Evolutionary conservation across 192 early-diverging fungal species (phyloP).

Genomic region (Umbelopsis sp.): DNA sequence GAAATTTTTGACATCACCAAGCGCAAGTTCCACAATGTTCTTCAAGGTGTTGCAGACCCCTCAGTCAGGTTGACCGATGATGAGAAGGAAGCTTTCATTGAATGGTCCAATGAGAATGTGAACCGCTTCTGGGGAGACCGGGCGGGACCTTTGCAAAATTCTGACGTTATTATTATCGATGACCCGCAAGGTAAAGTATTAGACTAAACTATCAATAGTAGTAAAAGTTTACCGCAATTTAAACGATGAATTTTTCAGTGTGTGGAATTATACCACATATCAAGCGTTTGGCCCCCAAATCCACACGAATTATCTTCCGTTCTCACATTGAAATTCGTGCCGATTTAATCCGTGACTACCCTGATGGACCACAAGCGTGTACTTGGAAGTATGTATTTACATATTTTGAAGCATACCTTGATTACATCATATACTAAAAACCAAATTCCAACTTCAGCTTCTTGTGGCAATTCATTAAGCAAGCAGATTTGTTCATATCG

Average conservation of each 20-base stretch:
- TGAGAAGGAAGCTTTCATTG: slow-evolving; percentile 64
- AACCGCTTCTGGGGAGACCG: slow-evolving; percentile 72
- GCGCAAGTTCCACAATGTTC: slow-evolving; percentile 85
- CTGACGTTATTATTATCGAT: slow-evolving; percentile 87
- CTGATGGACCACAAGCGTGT: slow-evolving; percentile 67
- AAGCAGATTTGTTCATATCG: slow-evolving; percentile 77
- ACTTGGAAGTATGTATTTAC: slow-evolving; percentile 58
- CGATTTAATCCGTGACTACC: slow-evolving; percentile 60
- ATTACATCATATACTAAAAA: background rate
- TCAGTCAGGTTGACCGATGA: slow-evolving; percentile 53
- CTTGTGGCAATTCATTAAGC: slow-evolving; percentile 70
- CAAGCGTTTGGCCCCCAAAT: slow-evolving; percentile 62
- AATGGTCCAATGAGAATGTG: slow-evolving; percentile 71
- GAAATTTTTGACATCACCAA: slow-evolving; percentile 89
- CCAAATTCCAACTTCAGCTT: slow-evolving; percentile 39
- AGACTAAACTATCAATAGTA: too few species aligned
- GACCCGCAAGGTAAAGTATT: slow-evolving; percentile 75
- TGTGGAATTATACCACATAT: slow-evolving; percentile 81
- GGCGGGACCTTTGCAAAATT: slow-evolving; percentile 64
- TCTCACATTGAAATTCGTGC: slow-evolving; percentile 84
- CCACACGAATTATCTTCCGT: slow-evolving; percentile 74
- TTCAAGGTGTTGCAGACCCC: slow-evolving; percentile 74
- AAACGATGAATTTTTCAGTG: slow-evolving; percentile 29
- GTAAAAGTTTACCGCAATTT: too few species aligned
- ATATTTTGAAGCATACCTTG: background rate